Base-by-base conservation (phyloP, 441 rosid genomes). In the Erodium texanum region DNA sequence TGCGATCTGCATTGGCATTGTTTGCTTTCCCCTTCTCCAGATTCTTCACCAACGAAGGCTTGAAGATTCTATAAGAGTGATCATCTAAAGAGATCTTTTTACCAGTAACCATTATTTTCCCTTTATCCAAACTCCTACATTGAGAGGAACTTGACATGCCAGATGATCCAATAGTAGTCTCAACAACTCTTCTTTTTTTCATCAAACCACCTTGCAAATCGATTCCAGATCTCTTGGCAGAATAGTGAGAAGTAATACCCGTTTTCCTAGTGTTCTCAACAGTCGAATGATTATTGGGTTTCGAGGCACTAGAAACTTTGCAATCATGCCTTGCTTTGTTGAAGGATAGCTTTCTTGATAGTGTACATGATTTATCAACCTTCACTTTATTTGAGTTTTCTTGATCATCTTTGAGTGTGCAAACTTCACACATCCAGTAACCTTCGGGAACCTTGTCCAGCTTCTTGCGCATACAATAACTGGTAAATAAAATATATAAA, bases 401-500 rank as follows among this genome's bases (percentile, higher is more conserved):
- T 11, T 56, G 27, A 59, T 65, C 68, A 45, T 67, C 52, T 23
- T 65, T 27, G 32, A 73, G 54, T 41, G 43, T 7, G 43, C 79
- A 78, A 56, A 73, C 82, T 74, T 75, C 79, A 67, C 82, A 78
- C 61, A 75, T 62, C 82, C 82, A 78, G 65, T 78, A 65, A 24
- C 73, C 79, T 52, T 36, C 65, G 22, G 82, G 82, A 70, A 78
- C 76, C 69, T 68, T 68, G 29, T 75, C 75, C 79, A 78, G 61
- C 71, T 70, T 73, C 27, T 45, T 62, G 14, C 69, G 68, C 82
- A 73, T 78, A 70, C 82, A 78, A 62, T 78, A 78, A 16, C 82
- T 78, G 77, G 70, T 54, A 45, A 19, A 73, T 23, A 65, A 0
- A 66, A 50, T 29, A 66, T 52, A n/a, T n/a, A n/a, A n/a, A n/a